Evolutionary conservation across 768 basidiomycete genomes (phyloP), one percentile per base, ranked within the genome.

Genomic region (Chalciporus pseudorubinellus): DNA sequence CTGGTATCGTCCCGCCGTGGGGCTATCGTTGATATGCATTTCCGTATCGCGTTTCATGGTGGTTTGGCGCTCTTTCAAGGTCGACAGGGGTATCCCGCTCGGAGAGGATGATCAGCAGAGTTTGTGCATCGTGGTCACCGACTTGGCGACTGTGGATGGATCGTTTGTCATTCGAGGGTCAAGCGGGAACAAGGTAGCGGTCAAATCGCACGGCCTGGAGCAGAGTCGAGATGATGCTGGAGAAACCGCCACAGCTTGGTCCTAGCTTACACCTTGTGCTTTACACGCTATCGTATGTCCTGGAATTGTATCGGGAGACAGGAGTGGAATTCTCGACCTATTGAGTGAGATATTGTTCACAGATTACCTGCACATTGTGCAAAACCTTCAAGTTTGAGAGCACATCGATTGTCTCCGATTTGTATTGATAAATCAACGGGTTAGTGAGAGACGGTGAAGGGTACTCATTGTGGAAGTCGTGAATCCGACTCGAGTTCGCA

Each of bases 51-150:
- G 67, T n/a, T 48, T 59, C 47, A 51, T 60, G 50, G 60, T 57
- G 21, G 66, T 66, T 19, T 72, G 71, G 71, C 16, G 44, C 18
- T 43, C 26, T 33, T 68, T 68, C 48, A 34, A 49, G 41, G 22
- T 64, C 24, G 61, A 70, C 47, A 41, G 22, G 47, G 49, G 39
- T 4, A 36, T 72, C 11, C 65, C 60, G 2, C 61, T 70, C 8
- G 72, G 71, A 7, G 58, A 62, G 45, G 59, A 70, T 47, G 70
- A 72, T 28, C 58, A 56, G 46, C 71, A 72, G 55, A 72, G 64
- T 51, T 18, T 72, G 47, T 72, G 66, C 54, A 51, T 72, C 14
- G 45, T 70, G n/a, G 31, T 59, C 21, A 64, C 36, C 52, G 70
- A 60, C 12, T 34, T 56, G 49, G 48, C 42, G 7, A 56, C 46